phyloP scores from a whole-genome alignment of 2,329 filamentous ascomycete species.

The Ophiostoma perfectum region DNA sequence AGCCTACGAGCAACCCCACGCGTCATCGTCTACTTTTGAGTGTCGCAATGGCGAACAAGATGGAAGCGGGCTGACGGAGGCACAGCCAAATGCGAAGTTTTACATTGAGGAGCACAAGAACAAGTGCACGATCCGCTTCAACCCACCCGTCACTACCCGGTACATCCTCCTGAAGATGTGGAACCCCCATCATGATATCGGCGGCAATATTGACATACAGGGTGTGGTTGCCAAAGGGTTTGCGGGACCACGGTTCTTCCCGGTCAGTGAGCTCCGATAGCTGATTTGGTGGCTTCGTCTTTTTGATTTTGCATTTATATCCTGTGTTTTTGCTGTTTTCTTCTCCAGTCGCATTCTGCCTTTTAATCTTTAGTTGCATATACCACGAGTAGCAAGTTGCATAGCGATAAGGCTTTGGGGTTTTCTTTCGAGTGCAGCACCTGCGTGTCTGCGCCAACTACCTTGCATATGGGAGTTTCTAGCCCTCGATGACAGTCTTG shows the following conservation, averaged over 20 bases:
- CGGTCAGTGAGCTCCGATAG: slow-evolving; percentile 57
- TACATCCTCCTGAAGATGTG: slow-evolving; percentile 88
- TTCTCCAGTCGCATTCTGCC: neutral
- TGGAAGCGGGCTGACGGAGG: neutral
- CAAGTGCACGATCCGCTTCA: slow-evolving; percentile 80
- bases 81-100: slow-evolving; percentile 73
- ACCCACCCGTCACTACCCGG: slow-evolving; percentile 72
- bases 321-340: neutral
- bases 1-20: neutral
- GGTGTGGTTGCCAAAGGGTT: slow-evolving; percentile 78
- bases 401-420: neutral
- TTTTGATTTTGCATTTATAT: neutral
- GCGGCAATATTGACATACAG: slow-evolving; percentile 80
- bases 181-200: slow-evolving; percentile 63
- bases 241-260: slow-evolving; percentile 79
- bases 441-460: neutral
- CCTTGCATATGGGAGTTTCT: neutral
- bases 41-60: slow-evolving; percentile 2
- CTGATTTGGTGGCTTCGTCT: neutral
- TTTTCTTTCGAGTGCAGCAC: too few species aligned
- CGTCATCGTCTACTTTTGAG: neutral
- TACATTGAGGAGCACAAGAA: slow-evolving; percentile 76
- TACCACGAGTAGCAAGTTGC: neutral
- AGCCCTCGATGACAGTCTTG: neutral
- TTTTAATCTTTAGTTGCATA: neutral